Percentiles rank a stretch among this genome's conserved stretches.
Evolutionary conservation across 441 rosid genomes (phyloP).

Genomic region (Erodium trifolium): DNA sequence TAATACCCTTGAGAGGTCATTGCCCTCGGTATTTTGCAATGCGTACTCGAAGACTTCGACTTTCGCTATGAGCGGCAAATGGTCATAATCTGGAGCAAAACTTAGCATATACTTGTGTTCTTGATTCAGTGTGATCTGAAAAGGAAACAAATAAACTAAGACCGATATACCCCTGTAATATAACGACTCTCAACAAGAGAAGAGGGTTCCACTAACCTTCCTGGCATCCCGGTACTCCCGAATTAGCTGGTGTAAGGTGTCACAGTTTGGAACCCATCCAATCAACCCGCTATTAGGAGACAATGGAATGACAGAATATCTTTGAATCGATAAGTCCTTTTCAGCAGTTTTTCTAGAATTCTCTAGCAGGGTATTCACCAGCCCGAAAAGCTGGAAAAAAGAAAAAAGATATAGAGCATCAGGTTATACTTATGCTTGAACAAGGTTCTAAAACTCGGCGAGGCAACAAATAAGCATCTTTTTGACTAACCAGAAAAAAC

Average conservation of each 20-base stretch:
- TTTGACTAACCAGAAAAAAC: too few relatives aligned
- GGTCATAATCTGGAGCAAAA: conserved; percentile 93
- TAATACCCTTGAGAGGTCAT: conserved; percentile 84
- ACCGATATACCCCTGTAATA: not conserved
- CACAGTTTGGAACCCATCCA: conserved; percentile 97
- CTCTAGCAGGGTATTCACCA: conserved; percentile 89
- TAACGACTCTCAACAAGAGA: not conserved
- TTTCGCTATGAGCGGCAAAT: conserved; percentile 88
- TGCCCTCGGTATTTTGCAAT: conserved; percentile 86
- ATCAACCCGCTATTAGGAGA: conserved; percentile 98
- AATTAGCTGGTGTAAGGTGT: conserved; percentile 90
- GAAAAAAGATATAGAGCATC: not conserved
- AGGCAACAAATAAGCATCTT: too few relatives aligned
- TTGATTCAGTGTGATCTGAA: conserved; percentile 82
- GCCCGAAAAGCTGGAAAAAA: conserved; percentile 77
- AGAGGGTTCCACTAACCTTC: conserved; percentile 42
- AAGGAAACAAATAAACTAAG: conserved; percentile 7
- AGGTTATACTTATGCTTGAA: conserved; percentile 6
- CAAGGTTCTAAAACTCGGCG: not conserved
- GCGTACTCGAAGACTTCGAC: conserved; percentile 94
- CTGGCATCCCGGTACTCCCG: conserved; percentile 93
- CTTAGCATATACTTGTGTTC: conserved; percentile 90
- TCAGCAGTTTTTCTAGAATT: conserved; percentile 87
- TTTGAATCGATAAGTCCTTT: conserved; percentile 84
- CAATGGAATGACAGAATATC: conserved; percentile 87